These are phyloP conservation scores for Naganishia antarctica DNA, from an alignment of 768 basidiomycete genomes.

Conservation along the genomic window DNA sequence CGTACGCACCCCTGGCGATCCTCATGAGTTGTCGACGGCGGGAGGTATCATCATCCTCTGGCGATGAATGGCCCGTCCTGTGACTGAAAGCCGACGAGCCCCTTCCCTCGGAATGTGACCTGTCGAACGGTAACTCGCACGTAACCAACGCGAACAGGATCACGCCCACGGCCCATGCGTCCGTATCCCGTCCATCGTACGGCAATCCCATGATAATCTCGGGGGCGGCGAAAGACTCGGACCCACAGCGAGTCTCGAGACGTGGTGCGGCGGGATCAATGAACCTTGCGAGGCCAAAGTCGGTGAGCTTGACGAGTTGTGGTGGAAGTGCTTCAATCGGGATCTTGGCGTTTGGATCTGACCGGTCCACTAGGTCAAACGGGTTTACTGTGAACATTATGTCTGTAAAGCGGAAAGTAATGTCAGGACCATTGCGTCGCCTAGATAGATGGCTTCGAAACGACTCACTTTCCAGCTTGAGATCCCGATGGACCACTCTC, in stretches of 20 bases:
- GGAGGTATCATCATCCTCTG: slow-evolving; percentile 49
- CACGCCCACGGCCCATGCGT: slow-evolving; percentile 86
- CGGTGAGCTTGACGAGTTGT: slow-evolving; percentile 74
- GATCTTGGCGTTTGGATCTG: slow-evolving; percentile 48
- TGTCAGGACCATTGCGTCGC: no score
- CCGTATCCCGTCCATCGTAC: slow-evolving; percentile 80
- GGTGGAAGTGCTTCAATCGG: slow-evolving; percentile 41
- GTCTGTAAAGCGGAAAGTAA: slow-evolving; percentile 56
- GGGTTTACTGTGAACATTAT: slow-evolving; percentile 65
- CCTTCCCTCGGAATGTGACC: slow-evolving; percentile 26
- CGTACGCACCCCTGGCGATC: slow-evolving; percentile 74
- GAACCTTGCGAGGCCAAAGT: slow-evolving; percentile 84
- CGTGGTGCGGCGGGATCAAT: slow-evolving; percentile 62
- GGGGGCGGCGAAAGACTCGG: slow-evolving; percentile 75
- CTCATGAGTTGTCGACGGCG: slow-evolving; percentile 58
- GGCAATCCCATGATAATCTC: slow-evolving; percentile 53
- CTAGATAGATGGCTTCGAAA: no score
- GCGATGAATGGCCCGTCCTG: slow-evolving; percentile 13
- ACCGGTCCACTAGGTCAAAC: slow-evolving; percentile 43
- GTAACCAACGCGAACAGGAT: slow-evolving; percentile 72
- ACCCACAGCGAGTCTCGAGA: slow-evolving; percentile 75
- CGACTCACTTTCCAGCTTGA: slow-evolving; percentile 66
- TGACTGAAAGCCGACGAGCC: slow-evolving; percentile 7
- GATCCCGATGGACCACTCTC: slow-evolving; percentile 79
- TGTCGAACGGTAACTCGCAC: slow-evolving; percentile 67